These are phyloP conservation scores for Ilex aquifolium DNA, from an alignment of 257 asterid species.

Conservation along the genomic window DNA sequence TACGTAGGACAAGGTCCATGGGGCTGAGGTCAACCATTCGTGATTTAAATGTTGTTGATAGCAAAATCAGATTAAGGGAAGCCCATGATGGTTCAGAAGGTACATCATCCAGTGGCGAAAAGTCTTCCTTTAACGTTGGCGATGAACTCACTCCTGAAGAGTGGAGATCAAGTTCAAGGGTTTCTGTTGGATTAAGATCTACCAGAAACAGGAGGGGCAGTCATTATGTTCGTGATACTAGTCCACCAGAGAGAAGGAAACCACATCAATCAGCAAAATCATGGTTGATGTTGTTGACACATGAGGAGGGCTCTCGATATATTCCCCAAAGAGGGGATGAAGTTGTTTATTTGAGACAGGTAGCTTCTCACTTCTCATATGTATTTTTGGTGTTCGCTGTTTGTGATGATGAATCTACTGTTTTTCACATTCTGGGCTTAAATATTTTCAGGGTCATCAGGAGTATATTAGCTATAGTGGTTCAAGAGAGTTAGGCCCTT, in stretches of 20 bases:
- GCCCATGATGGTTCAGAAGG: slow-evolving; percentile 44
- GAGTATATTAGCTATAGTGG: slow-evolving; percentile 47
- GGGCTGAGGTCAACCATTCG: slow-evolving; percentile 51
- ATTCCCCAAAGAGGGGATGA: slow-evolving; percentile 88
- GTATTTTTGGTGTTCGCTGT: neutral
- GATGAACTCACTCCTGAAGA: slow-evolving; percentile 54
- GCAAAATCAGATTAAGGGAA: slow-evolving; percentile 32
- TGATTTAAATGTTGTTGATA: slow-evolving; percentile 30
- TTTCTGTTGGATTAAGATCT: slow-evolving; percentile 59
- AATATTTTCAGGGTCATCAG: slow-evolving; percentile 71
- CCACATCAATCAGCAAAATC: slow-evolving; percentile 58
- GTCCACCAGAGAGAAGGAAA: slow-evolving; percentile 64
- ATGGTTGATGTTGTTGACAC: slow-evolving; percentile 76
- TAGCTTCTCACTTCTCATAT: slow-evolving; percentile 11
- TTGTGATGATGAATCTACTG: neutral
- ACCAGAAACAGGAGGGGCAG: slow-evolving; percentile 57
- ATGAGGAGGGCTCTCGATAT: slow-evolving; percentile 82
- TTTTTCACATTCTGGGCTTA: slow-evolving; percentile 10
- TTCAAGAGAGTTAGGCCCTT: slow-evolving; percentile 57
- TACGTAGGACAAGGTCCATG: slow-evolving; percentile 67
- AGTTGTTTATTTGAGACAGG: slow-evolving; percentile 86
- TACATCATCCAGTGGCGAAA: slow-evolving; percentile 37
- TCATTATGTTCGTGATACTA: slow-evolving; percentile 35
- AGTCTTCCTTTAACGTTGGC: slow-evolving; percentile 40
- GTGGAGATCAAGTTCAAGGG: slow-evolving; percentile 37